phyloP scores from a whole-genome alignment of 352 stramenopile species.

The Phytophthora chlamydospora region DNA sequence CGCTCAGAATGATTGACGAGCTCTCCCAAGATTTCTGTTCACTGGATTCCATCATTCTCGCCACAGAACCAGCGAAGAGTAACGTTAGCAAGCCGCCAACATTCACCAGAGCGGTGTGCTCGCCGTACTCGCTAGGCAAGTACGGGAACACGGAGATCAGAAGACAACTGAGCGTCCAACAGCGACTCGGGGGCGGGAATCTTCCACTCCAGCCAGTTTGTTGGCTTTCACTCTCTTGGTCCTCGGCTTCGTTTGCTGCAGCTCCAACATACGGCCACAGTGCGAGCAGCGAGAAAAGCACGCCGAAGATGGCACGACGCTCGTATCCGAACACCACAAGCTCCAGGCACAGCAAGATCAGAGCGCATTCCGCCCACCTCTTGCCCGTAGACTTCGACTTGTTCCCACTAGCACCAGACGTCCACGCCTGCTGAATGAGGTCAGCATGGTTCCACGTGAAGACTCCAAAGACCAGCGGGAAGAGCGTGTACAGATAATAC shows the following conservation, averaged over 20 bases:
- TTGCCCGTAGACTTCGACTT: slow-evolving; percentile 21
- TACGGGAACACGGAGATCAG: slow-evolving; percentile 77
- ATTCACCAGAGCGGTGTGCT: slow-evolving; percentile 66
- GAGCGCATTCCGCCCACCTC: slow-evolving; percentile 34
- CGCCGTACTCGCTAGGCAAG: slow-evolving; percentile 74
- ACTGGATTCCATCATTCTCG: not conserved
- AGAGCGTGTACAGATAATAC: slow-evolving; percentile 82
- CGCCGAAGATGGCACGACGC: slow-evolving; percentile 65
- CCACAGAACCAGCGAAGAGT: slow-evolving; percentile 16
- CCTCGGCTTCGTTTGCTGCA: slow-evolving; percentile 7
- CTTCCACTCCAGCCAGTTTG: not conserved
- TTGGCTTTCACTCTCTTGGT: not conserved
- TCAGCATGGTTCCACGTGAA: slow-evolving; percentile 54
- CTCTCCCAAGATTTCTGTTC: slow-evolving; percentile 7
- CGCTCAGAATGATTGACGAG: slow-evolving; percentile 16
- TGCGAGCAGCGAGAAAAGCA: slow-evolving; percentile 65
- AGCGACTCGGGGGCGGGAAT: slow-evolving; percentile 23
- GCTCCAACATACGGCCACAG: slow-evolving; percentile 47
- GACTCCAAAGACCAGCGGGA: slow-evolving; percentile 71
- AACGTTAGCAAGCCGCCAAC: slow-evolving; percentile 45
- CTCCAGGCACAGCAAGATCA: slow-evolving; percentile 62
- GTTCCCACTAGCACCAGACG: not conserved
- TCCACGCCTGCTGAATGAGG: slow-evolving; percentile 30
- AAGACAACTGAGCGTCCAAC: slow-evolving; percentile 62
- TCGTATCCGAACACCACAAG: slow-evolving; percentile 76